These are phyloP conservation scores for Heliocybe sulcata DNA, from an alignment of 1,284 basidiomycete species.

Conservation along the genomic window DNA sequence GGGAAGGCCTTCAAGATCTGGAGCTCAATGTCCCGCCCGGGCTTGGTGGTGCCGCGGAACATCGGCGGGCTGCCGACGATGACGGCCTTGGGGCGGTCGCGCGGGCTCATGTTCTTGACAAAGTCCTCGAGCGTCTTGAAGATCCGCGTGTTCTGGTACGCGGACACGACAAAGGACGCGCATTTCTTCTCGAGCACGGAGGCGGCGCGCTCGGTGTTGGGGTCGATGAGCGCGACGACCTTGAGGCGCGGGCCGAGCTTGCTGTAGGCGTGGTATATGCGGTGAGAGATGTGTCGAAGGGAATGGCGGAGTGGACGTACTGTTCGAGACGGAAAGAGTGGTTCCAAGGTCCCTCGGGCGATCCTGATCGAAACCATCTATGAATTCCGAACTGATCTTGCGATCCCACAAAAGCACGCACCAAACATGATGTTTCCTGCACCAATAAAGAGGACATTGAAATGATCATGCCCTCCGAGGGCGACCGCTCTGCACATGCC, in stretches of 20 bases:
- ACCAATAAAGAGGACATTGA: slow-evolving; percentile 89
- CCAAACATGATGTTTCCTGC: slow-evolving; percentile 96
- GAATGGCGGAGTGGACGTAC: slow-evolving; percentile 31
- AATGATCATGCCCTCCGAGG: slow-evolving; percentile 55
- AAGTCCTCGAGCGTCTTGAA: slow-evolving; percentile 90
- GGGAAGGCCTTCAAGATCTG: slow-evolving; percentile 90
- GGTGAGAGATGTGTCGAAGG: slow-evolving; percentile 10
- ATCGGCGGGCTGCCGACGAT: slow-evolving; percentile 92
- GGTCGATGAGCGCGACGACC: slow-evolving; percentile 93
- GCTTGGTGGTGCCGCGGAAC: slow-evolving; percentile 77
- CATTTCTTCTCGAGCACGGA: slow-evolving; percentile 86
- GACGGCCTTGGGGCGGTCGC: slow-evolving; percentile 65
- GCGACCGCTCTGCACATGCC: slow-evolving; percentile 37
- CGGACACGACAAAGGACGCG: slow-evolving; percentile 88
- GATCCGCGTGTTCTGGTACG: slow-evolving; percentile 88
- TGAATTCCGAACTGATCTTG: background rate
- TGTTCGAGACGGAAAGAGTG: slow-evolving; percentile 94
- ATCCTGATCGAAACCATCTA: slow-evolving; percentile 38
- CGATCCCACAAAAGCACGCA: slow-evolving; percentile 20
- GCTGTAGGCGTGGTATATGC: slow-evolving; percentile 30
- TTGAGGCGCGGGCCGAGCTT: slow-evolving; percentile 97
- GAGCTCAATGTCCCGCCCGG: slow-evolving; percentile 85
- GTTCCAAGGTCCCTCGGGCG: slow-evolving; percentile 86
- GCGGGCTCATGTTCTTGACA: slow-evolving; percentile 53
- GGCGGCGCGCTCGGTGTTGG: slow-evolving; percentile 76